Evolutionary conservation across 176 grass and related monocot species (phyloP).

Genomic region (Aegilops tauschii): DNA sequence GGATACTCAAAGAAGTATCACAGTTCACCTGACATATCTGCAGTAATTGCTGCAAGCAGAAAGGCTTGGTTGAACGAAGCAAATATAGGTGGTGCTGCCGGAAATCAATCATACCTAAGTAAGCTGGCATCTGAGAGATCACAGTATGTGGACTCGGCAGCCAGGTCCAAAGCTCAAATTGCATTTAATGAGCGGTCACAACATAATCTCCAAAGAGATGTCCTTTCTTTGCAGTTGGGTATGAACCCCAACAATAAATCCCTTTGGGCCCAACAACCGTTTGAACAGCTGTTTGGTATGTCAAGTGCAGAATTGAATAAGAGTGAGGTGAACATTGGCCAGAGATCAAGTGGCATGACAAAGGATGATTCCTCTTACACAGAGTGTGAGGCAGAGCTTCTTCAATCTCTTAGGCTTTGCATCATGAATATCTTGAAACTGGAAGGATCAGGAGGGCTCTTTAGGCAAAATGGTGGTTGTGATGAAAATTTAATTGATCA

Average conservation of each 20-base stretch:
- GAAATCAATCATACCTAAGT: slow-evolving; percentile 55
- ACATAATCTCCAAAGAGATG: slow-evolving; percentile 56
- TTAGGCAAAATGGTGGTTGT: slow-evolving; percentile 72
- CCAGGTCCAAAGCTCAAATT: slow-evolving; percentile 51
- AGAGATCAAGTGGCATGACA: slow-evolving; percentile 37
- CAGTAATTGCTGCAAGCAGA: slow-evolving; percentile 81
- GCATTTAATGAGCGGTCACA: slow-evolving; percentile 71
- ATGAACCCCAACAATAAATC: slow-evolving; percentile 63
- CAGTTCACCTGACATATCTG: slow-evolving; percentile 98
- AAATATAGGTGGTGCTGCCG: slow-evolving; percentile 65
- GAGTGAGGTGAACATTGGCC: slow-evolving; percentile 31
- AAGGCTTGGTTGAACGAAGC: slow-evolving; percentile 62
- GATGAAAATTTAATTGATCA: slow-evolving; percentile 85
- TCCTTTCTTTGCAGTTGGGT: slow-evolving; percentile 53
- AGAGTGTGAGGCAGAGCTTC: slow-evolving; percentile 70
- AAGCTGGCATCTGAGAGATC: slow-evolving; percentile 65
- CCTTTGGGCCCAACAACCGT: slow-evolving; percentile 93
- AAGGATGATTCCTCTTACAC: slow-evolving; percentile 68
- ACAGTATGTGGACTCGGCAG: slow-evolving; percentile 53
- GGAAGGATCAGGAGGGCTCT: slow-evolving; percentile 85
- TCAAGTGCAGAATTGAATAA: slow-evolving; percentile 43
- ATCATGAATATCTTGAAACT: slow-evolving; percentile 73
- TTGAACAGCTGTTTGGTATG: slow-evolving; percentile 81
- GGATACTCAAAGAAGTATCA: slow-evolving; percentile 95
- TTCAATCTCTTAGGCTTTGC: slow-evolving; percentile 76